Percentiles rank a stretch among this genome's conserved stretches.
phyloP scores from a whole-genome alignment of 148 eudicot genomes.

The Rhododendron griersonianum region DNA sequence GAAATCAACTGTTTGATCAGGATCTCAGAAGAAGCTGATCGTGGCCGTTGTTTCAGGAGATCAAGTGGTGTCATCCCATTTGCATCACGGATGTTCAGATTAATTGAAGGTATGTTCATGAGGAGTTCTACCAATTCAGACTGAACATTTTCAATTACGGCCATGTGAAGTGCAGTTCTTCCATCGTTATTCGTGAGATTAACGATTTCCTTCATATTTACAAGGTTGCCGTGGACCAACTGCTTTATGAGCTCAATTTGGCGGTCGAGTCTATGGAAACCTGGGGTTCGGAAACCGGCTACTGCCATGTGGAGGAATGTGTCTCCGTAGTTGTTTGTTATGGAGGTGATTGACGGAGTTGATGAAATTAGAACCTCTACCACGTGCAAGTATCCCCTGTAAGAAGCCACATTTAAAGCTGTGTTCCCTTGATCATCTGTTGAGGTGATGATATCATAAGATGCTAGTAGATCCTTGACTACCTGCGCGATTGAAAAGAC shows the following conservation, averaged over 20 bases:
- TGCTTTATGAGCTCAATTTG: slow-evolving; percentile 59
- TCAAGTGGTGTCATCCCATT: slow-evolving; percentile 62
- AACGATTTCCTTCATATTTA: slow-evolving; percentile 43
- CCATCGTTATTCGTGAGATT: slow-evolving; percentile 60
- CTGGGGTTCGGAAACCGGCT: slow-evolving; percentile 62
- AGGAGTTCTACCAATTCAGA: slow-evolving; percentile 54
- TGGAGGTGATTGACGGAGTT: slow-evolving; percentile 39
- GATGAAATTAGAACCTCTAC: slow-evolving; percentile 41
- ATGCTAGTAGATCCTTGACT: slow-evolving; percentile 46
- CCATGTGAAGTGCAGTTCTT: slow-evolving; percentile 78
- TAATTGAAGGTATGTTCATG: slow-evolving; percentile 37
- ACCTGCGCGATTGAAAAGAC: slow-evolving; percentile 39
- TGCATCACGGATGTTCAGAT: slow-evolving; percentile 47
- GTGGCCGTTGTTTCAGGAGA: slow-evolving; percentile 58
- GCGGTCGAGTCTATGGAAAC: slow-evolving; percentile 56
- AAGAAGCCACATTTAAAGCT: slow-evolving; percentile 73
- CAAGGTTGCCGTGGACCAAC: slow-evolving; percentile 28
- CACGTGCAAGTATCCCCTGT: slow-evolving; percentile 49
- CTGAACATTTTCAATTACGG: slow-evolving; percentile 50
- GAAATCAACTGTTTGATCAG: slow-evolving; percentile 48
- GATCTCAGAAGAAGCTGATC: slow-evolving; percentile 40
- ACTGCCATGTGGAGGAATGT: slow-evolving; percentile 81
- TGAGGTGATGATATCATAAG: slow-evolving; percentile 45
- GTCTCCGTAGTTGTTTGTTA: slow-evolving; percentile 59
- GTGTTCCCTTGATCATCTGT: slow-evolving; percentile 72